Evolutionary conservation across 768 basidiomycete genomes (phyloP).

Genomic region (Kwoniella botswanensis): DNA sequence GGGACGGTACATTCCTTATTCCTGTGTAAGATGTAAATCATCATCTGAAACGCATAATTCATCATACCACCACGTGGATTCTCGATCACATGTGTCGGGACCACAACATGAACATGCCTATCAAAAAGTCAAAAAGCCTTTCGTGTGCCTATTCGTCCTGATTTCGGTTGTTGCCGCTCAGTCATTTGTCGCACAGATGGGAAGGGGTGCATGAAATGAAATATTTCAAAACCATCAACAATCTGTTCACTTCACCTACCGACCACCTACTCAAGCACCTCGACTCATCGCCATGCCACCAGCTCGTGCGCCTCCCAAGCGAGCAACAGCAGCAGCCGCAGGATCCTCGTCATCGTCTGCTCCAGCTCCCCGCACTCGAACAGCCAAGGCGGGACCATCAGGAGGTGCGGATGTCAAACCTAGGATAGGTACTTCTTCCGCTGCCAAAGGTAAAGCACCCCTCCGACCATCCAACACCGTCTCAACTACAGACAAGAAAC

Average conservation of each 20-base stretch:
- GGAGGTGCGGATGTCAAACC: constrained; percentile 20
- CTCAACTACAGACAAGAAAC: constrained; percentile 29
- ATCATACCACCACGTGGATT: background rate
- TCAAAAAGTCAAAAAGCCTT: no score
- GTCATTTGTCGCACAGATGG: background rate
- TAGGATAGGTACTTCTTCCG: constrained; percentile 7
- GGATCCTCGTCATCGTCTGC: constrained; percentile 15
- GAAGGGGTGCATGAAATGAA: background rate
- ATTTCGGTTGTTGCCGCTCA: constrained; percentile 16
- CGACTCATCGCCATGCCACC: constrained; percentile 14
- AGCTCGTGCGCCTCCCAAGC: constrained; percentile 21
- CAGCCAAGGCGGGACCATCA: constrained; percentile 21
- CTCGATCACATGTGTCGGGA: background rate
- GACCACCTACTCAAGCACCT: background rate
- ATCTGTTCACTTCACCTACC: background rate
- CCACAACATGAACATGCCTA: background rate
- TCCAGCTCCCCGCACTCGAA: constrained; percentile 14
- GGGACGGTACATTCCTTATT: background rate
- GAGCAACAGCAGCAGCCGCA: constrained; percentile 15
- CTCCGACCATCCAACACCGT: constrained; percentile 17
- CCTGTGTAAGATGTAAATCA: background rate
- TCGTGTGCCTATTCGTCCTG: background rate
- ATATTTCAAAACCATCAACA: constrained; percentile 2
- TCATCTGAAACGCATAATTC: background rate
- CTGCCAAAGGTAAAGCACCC: constrained; percentile 27